phyloP scores from a whole-genome alignment of 2,329 filamentous ascomycete genomes.

The Acrodontium crateriforme region DNA sequence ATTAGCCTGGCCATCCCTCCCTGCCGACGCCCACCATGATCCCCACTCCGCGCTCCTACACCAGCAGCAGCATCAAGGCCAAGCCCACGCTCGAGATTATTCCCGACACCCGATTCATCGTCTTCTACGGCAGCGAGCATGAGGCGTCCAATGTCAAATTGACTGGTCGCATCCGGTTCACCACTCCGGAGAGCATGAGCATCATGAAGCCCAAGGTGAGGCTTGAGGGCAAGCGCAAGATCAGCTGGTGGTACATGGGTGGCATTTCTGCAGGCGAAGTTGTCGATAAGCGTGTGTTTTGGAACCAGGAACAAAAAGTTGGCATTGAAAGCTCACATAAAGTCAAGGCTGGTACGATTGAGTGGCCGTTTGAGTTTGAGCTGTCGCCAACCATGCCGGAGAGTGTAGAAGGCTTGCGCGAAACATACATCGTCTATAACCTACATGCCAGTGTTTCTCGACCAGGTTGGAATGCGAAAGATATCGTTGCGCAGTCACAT shows the following conservation, averaged over 20 bases:
- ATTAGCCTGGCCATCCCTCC: slow-evolving; percentile 5
- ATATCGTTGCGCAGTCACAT: slow-evolving; percentile 63
- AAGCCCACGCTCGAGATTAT: slow-evolving; percentile 30
- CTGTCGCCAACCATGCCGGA: slow-evolving; percentile 46
- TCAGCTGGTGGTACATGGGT: slow-evolving; percentile 26
- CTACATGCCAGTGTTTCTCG: slow-evolving; percentile 80
- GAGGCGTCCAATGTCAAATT: slow-evolving; percentile 32
- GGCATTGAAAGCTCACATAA: slow-evolving; percentile 36
- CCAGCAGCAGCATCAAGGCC: slow-evolving; percentile 6
- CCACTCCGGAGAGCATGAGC: slow-evolving; percentile 33
- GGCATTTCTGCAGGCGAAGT: slow-evolving; percentile 26
- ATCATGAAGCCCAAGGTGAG: slow-evolving; percentile 34
- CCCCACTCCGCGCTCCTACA: slow-evolving; percentile 13
- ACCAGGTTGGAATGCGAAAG: slow-evolving; percentile 70
- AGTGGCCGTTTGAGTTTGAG: slow-evolving; percentile 37
- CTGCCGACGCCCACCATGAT: slow-evolving; percentile 14
- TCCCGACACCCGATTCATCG: slow-evolving; percentile 34
- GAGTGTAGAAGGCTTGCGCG: slow-evolving; percentile 77
- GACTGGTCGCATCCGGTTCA: slow-evolving; percentile 32
- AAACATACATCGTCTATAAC: slow-evolving; percentile 79
- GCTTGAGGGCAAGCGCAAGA: slow-evolving; percentile 34
- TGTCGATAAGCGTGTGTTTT: slow-evolving; percentile 33
- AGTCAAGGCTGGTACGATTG: slow-evolving; percentile 35
- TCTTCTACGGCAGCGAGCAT: slow-evolving; percentile 35
- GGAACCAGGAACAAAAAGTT: slow-evolving; percentile 30